Evolutionary conservation across 768 basidiomycete genomes (phyloP).

Genomic region (Hemileccinum rubropunctum): DNA sequence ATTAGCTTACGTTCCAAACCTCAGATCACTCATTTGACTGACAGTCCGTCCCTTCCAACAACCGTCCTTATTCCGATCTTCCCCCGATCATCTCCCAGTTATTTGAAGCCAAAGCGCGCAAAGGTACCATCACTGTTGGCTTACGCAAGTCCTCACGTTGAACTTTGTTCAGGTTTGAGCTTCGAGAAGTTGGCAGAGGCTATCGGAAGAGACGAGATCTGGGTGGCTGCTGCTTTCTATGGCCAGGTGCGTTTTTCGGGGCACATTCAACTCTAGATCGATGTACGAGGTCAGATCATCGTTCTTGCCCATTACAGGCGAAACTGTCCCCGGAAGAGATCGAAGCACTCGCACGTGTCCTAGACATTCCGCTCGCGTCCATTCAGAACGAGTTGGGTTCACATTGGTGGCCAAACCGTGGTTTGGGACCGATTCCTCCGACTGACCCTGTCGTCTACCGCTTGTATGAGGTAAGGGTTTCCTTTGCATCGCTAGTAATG

Average conservation of each 20-base stretch:
- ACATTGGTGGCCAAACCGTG: constrained; percentile 75
- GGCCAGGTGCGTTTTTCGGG: constrained; percentile 53
- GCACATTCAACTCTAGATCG: neutral
- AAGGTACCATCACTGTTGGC: constrained; percentile 39
- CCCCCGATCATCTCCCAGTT: constrained; percentile 49
- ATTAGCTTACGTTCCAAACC: neutral
- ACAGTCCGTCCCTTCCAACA: constrained; percentile 44
- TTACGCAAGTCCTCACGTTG: neutral
- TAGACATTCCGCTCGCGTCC: constrained; percentile 43
- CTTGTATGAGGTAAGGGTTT: constrained; percentile 61
- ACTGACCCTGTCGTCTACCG: constrained; percentile 81
- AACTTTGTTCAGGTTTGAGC: constrained; percentile 46
- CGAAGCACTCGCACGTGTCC: constrained; percentile 43
- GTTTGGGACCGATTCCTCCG: constrained; percentile 65
- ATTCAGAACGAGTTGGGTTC: constrained; percentile 50
- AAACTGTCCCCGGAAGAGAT: constrained; percentile 65
- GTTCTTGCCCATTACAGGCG: constrained; percentile 43
- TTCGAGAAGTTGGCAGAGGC: constrained; percentile 67
- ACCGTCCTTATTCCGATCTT: constrained; percentile 46
- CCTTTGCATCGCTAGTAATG: neutral
- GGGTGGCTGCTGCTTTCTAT: constrained; percentile 81
- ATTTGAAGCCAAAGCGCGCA: constrained; percentile 65
- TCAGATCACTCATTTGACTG: neutral
- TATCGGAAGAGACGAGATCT: constrained; percentile 73
- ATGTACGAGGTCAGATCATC: neutral